These are phyloP conservation scores for Xerocomus amazonicus DNA, from an alignment of 1,284 basidiomycete genomes.

Conservation along the genomic window DNA sequence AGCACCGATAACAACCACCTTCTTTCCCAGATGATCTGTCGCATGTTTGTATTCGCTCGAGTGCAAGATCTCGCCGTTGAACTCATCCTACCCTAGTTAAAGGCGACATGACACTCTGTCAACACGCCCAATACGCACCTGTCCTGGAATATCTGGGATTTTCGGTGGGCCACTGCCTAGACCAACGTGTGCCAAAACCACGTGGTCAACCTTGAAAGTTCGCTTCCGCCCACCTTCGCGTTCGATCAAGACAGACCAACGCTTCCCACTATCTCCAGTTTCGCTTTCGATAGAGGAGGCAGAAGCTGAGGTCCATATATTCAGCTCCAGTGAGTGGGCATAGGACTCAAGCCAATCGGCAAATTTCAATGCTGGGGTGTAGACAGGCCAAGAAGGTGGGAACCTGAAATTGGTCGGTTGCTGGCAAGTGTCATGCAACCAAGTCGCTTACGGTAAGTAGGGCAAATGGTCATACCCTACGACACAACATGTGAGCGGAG, in stretches of 20 bases:
- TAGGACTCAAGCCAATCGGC: slow-evolving; percentile 50
- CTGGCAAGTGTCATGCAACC: background rate
- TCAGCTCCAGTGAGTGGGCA: slow-evolving; percentile 43
- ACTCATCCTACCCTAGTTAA: slow-evolving; percentile 39
- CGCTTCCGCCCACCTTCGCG: slow-evolving; percentile 31
- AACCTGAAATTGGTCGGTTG: slow-evolving; percentile 21
- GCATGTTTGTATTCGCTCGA: slow-evolving; percentile 50
- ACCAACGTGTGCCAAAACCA: slow-evolving; percentile 41
- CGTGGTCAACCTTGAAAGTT: slow-evolving; percentile 35
- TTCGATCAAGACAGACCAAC: slow-evolving; percentile 41
- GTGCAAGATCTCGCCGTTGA: slow-evolving; percentile 55
- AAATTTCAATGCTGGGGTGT: slow-evolving; percentile 39
- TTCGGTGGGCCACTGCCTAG: slow-evolving; percentile 38
- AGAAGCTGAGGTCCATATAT: slow-evolving; percentile 43
- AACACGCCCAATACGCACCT: slow-evolving; percentile 8
- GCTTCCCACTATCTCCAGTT: slow-evolving; percentile 26
- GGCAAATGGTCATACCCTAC: slow-evolving; percentile 3
- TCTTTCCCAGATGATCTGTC: slow-evolving; percentile 51
- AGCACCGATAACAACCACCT: slow-evolving; percentile 57
- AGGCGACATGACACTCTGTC: background rate
- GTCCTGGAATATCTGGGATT: slow-evolving; percentile 37
- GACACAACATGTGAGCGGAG: background rate
- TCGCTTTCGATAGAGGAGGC: slow-evolving; percentile 33
- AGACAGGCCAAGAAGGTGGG: slow-evolving; percentile 40
- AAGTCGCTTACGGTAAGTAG: slow-evolving; percentile 33